Conservation (phyloP, 257 asterid genomes). For the Solanum pimpinellifolium region DNA sequence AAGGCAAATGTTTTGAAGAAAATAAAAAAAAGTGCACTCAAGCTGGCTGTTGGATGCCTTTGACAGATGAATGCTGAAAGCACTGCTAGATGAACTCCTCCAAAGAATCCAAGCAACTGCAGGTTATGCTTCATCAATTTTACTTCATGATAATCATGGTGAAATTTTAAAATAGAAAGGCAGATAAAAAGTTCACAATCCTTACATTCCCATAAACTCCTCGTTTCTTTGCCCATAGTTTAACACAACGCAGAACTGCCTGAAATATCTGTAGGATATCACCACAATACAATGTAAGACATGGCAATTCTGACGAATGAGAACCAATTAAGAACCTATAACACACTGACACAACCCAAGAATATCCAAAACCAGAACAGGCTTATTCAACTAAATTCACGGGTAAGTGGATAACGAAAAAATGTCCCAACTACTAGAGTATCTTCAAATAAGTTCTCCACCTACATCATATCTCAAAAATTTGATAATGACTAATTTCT, state of each 20-base stretch:
- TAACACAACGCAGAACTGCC: slow-evolving; percentile 37
- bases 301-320: neutral
- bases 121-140: neutral
- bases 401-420: neutral
- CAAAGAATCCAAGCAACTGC: slow-evolving; percentile 45
- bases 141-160: neutral
- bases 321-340: neutral
- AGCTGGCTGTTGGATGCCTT: slow-evolving; percentile 17
- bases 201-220: slow-evolving; percentile 54
- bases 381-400: neutral
- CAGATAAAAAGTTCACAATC: neutral
- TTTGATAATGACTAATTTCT: neutral
- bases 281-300: neutral
- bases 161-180: neutral
- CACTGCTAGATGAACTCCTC: slow-evolving; percentile 57
- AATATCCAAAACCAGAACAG: neutral
- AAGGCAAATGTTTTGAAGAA: slow-evolving; percentile 43
- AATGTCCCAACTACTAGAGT: neutral
- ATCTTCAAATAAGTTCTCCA: neutral
- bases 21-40: slow-evolving; percentile 10
- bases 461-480: neutral
- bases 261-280: slow-evolving; percentile 24
- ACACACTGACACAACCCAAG: neutral
- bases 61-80: slow-evolving; percentile 42
- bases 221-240: slow-evolving; percentile 53